These are phyloP conservation scores for Globisporangium acanthophoron DNA, from an alignment of 352 stramenopile species.

Conservation along the genomic window DNA sequence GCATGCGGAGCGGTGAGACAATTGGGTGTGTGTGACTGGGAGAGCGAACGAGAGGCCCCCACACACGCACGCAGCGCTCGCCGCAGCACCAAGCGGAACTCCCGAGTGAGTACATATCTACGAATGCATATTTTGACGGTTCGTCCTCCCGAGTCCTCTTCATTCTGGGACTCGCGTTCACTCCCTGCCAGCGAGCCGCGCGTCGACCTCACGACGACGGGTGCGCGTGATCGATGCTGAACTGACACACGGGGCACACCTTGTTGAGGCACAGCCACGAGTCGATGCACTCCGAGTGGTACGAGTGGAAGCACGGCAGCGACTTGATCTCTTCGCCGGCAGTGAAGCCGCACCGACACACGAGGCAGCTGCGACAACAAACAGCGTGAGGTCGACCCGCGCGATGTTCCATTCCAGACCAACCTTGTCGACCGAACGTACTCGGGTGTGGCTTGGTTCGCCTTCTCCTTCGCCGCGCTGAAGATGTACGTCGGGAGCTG, in stretches of 20 bases:
- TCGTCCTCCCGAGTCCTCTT: constrained; percentile 9
- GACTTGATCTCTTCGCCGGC: constrained; percentile 90
- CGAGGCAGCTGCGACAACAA: constrained; percentile 70
- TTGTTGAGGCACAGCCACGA: constrained; percentile 91
- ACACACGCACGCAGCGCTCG: constrained; percentile 1
- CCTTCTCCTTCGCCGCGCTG: constrained; percentile 38
- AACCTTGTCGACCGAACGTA: constrained; percentile 19
- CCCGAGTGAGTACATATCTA: constrained; percentile 34
- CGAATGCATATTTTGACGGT: constrained; percentile 27
- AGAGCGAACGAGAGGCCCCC: not conserved
- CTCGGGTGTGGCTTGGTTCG: constrained; percentile 46
- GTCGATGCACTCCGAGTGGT: constrained; percentile 92
- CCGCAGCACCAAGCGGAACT: too few species aligned
- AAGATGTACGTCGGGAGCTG: constrained; percentile 82
- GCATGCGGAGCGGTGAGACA: too few species aligned
- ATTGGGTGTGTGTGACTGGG: not conserved
- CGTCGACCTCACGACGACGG: not conserved
- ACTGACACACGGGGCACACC: constrained; percentile 88
- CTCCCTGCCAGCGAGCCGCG: not conserved
- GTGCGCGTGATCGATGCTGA: constrained; percentile 57
- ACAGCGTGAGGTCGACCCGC: not conserved
- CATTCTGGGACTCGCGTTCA: not conserved
- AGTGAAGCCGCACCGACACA: constrained; percentile 89
- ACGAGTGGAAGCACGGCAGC: constrained; percentile 92
- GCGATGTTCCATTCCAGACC: not conserved